phyloP scores from a whole-genome alignment of 2,329 filamentous ascomycete genomes.

The Phyllosticta paracitricarpa region DNA sequence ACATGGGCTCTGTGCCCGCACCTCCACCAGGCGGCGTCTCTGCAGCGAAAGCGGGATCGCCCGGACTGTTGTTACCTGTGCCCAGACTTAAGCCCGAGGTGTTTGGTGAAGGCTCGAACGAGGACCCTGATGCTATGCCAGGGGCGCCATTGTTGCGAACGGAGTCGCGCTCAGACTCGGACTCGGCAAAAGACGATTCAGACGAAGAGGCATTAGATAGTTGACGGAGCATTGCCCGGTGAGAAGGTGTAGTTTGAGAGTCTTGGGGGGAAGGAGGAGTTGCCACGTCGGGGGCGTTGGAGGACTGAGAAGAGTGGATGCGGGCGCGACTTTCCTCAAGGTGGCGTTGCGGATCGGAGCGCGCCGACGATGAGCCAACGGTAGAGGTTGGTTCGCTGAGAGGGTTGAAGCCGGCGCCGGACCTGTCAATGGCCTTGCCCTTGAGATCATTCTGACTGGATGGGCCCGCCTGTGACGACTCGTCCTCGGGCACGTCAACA shows the following conservation, averaged over 20 bases:
- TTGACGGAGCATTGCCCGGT: slow-evolving; percentile 64
- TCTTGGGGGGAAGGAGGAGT: slow-evolving; percentile 35
- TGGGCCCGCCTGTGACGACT: slow-evolving; percentile 29
- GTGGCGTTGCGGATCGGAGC: slow-evolving; percentile 33
- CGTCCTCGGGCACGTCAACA: slow-evolving; percentile 14
- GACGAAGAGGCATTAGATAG: slow-evolving; percentile 81
- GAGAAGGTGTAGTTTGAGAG: slow-evolving; percentile 22
- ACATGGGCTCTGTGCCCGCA: slow-evolving; percentile 63
- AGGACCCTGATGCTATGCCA: slow-evolving; percentile 30
- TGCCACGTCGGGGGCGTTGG: slow-evolving; percentile 14
- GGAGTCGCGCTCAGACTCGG: slow-evolving; percentile 24
- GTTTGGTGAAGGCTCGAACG: slow-evolving; percentile 40
- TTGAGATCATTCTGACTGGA: slow-evolving; percentile 45
- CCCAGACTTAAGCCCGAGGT: slow-evolving; percentile 38
- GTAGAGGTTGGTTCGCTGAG: slow-evolving; percentile 32
- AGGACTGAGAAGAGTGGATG: slow-evolving; percentile 18
- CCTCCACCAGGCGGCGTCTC: slow-evolving; percentile 40
- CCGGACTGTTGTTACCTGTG: slow-evolving; percentile 32
- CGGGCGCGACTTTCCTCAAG: slow-evolving; percentile 35
- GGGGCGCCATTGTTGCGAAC: slow-evolving; percentile 16
- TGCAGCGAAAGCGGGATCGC: slow-evolving; percentile 38
- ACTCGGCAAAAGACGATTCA: slow-evolving; percentile 56
- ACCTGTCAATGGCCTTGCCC: slow-evolving; percentile 38
- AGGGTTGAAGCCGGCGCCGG: slow-evolving; percentile 33
- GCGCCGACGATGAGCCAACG: slow-evolving; percentile 16